These are phyloP conservation scores for Leccinum glutinopallens DNA, from an alignment of 1,284 basidiomycete species.

Conservation along the genomic window DNA sequence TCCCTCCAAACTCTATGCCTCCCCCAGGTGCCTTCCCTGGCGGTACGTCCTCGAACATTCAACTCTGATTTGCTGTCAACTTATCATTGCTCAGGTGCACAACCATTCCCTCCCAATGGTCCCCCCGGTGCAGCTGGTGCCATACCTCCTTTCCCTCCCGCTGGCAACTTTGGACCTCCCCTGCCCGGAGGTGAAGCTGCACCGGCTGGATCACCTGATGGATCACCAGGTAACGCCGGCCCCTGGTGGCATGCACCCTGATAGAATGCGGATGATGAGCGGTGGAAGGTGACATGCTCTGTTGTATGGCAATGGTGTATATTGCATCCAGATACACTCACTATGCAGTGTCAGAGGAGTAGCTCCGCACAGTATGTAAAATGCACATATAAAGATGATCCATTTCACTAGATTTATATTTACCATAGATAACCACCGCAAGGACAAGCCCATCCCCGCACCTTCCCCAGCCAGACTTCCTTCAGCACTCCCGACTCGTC, in stretches of 20 bases:
- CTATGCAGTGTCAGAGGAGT: neutral
- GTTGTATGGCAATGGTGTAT: neutral
- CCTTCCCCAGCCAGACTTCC: slow-evolving; percentile 41
- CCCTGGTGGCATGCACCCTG: slow-evolving; percentile 77
- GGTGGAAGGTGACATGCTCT: slow-evolving; percentile 23
- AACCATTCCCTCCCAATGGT: slow-evolving; percentile 65
- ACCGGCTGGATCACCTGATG: slow-evolving; percentile 29
- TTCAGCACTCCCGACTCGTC: slow-evolving; percentile 59
- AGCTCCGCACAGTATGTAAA: neutral
- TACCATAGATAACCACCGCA: slow-evolving; percentile 55
- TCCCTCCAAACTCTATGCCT: slow-evolving; percentile 40
- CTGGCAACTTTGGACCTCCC: slow-evolving; percentile 42
- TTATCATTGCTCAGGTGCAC: slow-evolving; percentile 39
- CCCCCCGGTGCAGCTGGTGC: slow-evolving; percentile 39
- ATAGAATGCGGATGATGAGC: slow-evolving; percentile 84
- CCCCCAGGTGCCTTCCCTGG: slow-evolving; percentile 45
- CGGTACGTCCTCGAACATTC: slow-evolving; percentile 36
- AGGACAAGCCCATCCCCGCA: slow-evolving; percentile 50
- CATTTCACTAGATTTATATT: neutral
- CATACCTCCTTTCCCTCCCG: slow-evolving; percentile 49
- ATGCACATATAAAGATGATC: neutral
- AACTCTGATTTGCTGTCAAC: slow-evolving; percentile 2
- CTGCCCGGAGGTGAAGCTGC: slow-evolving; percentile 38
- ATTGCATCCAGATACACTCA: neutral
- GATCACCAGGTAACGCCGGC: slow-evolving; percentile 37